Evolutionary conservation across 2,329 filamentous ascomycete genomes (phyloP).

Genomic region (Penicillium hesseltinei): DNA sequence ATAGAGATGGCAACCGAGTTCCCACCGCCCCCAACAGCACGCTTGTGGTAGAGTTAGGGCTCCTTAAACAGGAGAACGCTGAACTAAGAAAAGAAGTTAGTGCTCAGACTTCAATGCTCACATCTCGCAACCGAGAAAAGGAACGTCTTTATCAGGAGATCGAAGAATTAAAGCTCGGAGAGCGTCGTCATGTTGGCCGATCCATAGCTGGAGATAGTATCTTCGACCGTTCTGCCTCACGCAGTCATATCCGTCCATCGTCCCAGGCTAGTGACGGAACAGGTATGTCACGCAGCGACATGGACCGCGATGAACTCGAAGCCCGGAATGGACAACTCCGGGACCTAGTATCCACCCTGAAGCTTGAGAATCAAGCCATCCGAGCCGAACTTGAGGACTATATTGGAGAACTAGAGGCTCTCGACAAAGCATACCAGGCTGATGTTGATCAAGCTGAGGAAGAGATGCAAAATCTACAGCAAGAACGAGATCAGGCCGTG

Average conservation of each 20-base stretch:
- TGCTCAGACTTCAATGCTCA: conserved; percentile 96
- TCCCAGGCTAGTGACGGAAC: conserved; percentile 68
- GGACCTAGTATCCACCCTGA: conserved; percentile 81
- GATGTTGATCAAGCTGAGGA: conserved; percentile 77
- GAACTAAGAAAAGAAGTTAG: conserved; percentile 89
- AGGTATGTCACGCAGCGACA: conserved; percentile 66
- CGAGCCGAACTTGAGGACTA: conserved; percentile 78
- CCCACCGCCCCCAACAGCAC: conserved; percentile 63
- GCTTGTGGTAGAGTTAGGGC: conserved; percentile 77
- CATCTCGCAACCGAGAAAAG: conserved; percentile 91
- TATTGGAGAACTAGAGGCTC: conserved; percentile 73
- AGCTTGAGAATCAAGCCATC: conserved; percentile 85
- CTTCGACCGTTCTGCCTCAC: conserved; percentile 88
- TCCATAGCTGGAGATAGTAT: conserved; percentile 79
- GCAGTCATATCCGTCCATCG: conserved; percentile 70
- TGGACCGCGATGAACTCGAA: conserved; percentile 82
- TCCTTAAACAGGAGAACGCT: conserved; percentile 86
- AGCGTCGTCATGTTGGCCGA: conserved; percentile 63
- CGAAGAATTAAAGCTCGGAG: conserved; percentile 87
- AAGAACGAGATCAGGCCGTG: conserved; percentile 82
- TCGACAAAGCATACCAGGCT: conserved; percentile 70
- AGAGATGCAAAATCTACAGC: conserved; percentile 74
- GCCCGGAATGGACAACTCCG: conserved; percentile 77
- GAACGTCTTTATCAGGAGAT: conserved; percentile 95
- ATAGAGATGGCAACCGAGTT: conserved; percentile 37